Conservation (phyloP, 2,329 filamentous ascomycete genomes). For the Tolypocladium guangdongense region DNA sequence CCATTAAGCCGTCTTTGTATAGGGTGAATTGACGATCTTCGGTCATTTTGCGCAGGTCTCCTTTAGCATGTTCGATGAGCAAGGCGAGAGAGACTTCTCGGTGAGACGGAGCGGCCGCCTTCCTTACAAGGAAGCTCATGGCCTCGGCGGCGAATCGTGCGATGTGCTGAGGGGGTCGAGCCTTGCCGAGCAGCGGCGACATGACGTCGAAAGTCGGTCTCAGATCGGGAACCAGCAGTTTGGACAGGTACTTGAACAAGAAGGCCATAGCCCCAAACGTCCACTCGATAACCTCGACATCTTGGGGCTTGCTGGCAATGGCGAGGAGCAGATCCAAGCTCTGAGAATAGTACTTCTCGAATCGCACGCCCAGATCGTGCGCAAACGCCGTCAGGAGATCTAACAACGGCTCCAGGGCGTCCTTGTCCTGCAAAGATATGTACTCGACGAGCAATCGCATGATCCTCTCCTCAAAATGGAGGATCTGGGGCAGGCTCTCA, state of each 20-base stretch:
- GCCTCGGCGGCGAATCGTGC: constrained; percentile 90
- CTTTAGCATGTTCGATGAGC: constrained; percentile 62
- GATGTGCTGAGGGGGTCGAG: constrained; percentile 74
- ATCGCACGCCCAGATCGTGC: constrained; percentile 78
- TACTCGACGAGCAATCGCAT: constrained; percentile 66
- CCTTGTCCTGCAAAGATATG: constrained; percentile 65
- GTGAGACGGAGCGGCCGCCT: constrained; percentile 68
- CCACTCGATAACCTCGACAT: constrained; percentile 92
- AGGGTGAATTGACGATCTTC: constrained; percentile 50
- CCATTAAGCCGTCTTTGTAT: constrained; percentile 85
- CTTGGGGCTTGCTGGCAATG: constrained; percentile 65
- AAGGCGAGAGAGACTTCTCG: constrained; percentile 60
- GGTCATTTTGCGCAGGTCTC: constrained; percentile 48
- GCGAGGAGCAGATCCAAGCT: constrained; percentile 66
- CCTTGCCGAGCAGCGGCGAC: constrained; percentile 72
- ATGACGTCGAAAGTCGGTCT: constrained; percentile 76
- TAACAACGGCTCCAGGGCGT: constrained; percentile 76
- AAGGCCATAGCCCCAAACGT: constrained; percentile 90
- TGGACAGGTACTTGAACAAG: constrained; percentile 92
- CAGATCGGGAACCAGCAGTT: constrained; percentile 75
- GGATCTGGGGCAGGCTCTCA: constrained; percentile 83
- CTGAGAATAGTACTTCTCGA: constrained; percentile 77
- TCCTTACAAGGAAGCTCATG: constrained; percentile 85
- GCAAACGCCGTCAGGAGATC: constrained; percentile 87
- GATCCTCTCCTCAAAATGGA: constrained; percentile 82